Percentiles rank a stretch among this genome's conserved stretches.
Conservation (phyloP, 1,139 yeast genomes). For the Zygosaccharomyces pseudobailii region DNA sequence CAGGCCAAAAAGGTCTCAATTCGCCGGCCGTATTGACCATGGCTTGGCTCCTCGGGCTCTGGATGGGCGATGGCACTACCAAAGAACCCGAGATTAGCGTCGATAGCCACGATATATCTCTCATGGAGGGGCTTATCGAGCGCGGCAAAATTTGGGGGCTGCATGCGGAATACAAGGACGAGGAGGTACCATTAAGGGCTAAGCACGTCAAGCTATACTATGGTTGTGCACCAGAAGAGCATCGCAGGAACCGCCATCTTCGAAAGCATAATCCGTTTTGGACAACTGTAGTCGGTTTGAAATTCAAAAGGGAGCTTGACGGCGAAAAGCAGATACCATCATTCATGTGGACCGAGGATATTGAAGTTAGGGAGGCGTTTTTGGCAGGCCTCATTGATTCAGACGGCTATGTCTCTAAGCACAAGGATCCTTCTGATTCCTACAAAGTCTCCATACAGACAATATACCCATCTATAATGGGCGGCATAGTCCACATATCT, state of each 20-base stretch:
- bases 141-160: constrained; percentile 26
- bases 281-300: constrained; percentile 17
- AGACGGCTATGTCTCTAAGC: constrained; percentile 34
- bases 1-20: constrained; percentile 21
- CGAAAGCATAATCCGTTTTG: constrained; percentile 28
- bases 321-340: constrained; percentile 29
- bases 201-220: constrained; percentile 26
- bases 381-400: constrained; percentile 43
- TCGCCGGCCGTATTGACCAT: constrained; percentile 24
- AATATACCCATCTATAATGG: constrained; percentile 30
- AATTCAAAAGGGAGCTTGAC: constrained; percentile 20
- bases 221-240: constrained; percentile 15
- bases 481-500: constrained; percentile 36
- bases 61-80: constrained; percentile 31
- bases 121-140: constrained; percentile 23
- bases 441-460: constrained; percentile 34
- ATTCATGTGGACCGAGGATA: constrained; percentile 28
- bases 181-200: constrained; percentile 21
- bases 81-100: constrained; percentile 30
- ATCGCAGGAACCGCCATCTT: constrained; percentile 16
- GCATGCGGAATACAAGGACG: constrained; percentile 21
- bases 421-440: constrained; percentile 16
- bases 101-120: constrained; percentile 23
- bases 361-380: constrained; percentile 39
- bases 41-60: constrained; percentile 36